Base-by-base conservation (phyloP, 768 basidiomycete species). In the Hortiboletus flavorubellus region DNA sequence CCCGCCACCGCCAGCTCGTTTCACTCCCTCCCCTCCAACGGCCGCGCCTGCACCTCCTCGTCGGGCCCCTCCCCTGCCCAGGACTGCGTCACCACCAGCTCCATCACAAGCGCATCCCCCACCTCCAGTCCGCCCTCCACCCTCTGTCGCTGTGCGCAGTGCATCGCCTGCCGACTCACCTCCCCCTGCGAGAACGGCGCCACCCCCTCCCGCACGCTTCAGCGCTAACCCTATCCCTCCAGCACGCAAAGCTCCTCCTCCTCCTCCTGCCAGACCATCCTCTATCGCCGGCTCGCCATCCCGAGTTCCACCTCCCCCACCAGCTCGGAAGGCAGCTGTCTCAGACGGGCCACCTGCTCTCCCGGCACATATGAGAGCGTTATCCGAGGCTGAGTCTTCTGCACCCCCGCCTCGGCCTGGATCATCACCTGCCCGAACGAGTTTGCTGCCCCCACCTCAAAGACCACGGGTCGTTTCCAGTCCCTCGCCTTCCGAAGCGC, bases 231-330 rank as follows among this genome's bases (percentile, higher is more conserved):
- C 59, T 2, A 49, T 55, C 33, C 64, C 64, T 9, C 73, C 75
- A 15, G 63, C 56, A 33, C 72, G 78, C 46, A 70, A 65, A 46
- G 71, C 72, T 34, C 71, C 76, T 12, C 72, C 72, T 0, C 81
- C 81, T 14, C 80, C 82, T 15, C 73, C 79, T 30, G 72, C 76
- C 18, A 66, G 79, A 49, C 68, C 74, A 7, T 78, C 76, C 50
- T 71, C 73, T 23, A 63, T 67, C 0, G 59, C 61, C 12, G 57
- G 64, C 7, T 64, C 62, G 21, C 63, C 70, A 14, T 59, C 67
- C 23, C 70, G 76, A 54, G 60, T 56, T 23, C 69, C 67, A 14
- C 78, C 78, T 23, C 74, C 70, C 12, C 76, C 75, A 8, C 78
- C 76, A 40, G 63, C 65, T 14, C 75, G 80, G n/a, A 78, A 72